Percentiles rank a stretch among this genome's conserved stretches.
These are phyloP conservation scores for Lobosporangium transversale DNA, from an alignment of 192 early-diverging fungal species.

Conservation along the genomic window DNA sequence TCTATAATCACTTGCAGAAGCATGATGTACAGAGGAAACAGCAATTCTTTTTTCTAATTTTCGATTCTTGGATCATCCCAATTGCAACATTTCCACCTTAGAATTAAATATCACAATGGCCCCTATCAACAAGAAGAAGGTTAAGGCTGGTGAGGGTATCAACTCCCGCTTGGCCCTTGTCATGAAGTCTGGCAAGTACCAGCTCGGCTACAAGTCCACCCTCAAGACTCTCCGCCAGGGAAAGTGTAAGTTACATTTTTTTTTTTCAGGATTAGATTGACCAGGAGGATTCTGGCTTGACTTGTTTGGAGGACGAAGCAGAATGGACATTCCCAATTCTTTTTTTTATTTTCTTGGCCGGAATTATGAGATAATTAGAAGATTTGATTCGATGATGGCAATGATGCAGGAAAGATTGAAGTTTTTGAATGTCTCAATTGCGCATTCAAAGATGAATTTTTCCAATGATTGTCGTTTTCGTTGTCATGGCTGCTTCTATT, in stretches of 20 bases:
- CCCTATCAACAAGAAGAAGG: slow-evolving; percentile 77
- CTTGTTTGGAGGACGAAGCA: slow-evolving; percentile 61
- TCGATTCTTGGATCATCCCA: slow-evolving; percentile 15
- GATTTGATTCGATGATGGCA: too few relatives aligned
- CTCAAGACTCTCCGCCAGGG: slow-evolving; percentile 97
- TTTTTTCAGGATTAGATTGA: slow-evolving; percentile 3
- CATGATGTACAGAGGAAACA: background rate
- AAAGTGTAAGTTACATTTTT: slow-evolving; percentile 74
- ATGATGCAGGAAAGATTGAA: too few relatives aligned
- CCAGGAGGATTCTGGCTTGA: slow-evolving; percentile 9
- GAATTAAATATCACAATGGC: slow-evolving; percentile 62
- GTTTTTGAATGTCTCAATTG: too few relatives aligned
- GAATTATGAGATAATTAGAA: too few relatives aligned
- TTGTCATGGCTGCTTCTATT: too few relatives aligned
- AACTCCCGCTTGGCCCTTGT: slow-evolving; percentile 98
- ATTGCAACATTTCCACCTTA: background rate
- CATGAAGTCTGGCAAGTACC: slow-evolving; percentile 99
- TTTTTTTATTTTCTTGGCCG: too few relatives aligned
- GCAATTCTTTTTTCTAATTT: slow-evolving; percentile 7
- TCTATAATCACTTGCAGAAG: background rate
- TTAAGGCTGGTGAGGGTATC: slow-evolving; percentile 94
- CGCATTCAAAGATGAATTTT: too few relatives aligned
- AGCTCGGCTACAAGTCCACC: slow-evolving; percentile 99
- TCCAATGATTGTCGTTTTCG: too few relatives aligned
- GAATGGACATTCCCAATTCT: too few relatives aligned